Base-by-base conservation (phyloP, 1,284 basidiomycete genomes). In the Testicularia cyperi region DNA sequence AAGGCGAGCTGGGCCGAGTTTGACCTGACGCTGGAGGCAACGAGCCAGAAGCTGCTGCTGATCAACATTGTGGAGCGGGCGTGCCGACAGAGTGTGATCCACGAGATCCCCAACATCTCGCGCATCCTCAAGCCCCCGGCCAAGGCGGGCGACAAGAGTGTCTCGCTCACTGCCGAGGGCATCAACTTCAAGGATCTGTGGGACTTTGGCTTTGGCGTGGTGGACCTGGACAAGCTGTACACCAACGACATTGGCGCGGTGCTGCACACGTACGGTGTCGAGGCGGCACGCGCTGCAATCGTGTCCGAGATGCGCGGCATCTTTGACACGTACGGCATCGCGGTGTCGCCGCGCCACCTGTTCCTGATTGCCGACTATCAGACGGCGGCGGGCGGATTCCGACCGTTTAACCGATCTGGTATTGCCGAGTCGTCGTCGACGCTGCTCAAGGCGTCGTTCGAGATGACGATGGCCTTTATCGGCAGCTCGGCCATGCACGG, bases 291-390 rank as follows among this genome's bases (percentile, higher is more conserved):
- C 18, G 65, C 72, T 8, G 74, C 75, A 16, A 79, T 80, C 53
- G 78, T 80, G 38, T 61, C 83, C 48, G 94, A 98, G 78, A 89
- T 98, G 80, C 83, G 86, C 33, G 85, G 84, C 27, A 91, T 99
- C 42, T 99, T 99, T 78, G 86, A 68, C 38, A 91, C 88, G 4
- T 99, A 99, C 80, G 94, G 88, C 75, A 99, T 99, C 74, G 89
- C 88, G 53, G 95, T 99, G 44, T 87, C 97, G 78, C 85, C 85
- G 68, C 85, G 95, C 44, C 95, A 99, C 81, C 81, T 98, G 44
- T 92, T 92, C 73, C 82, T 99, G 54, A 96, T 99, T 75, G 95
- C 95, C 24, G 95, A 99, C 78, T 99, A 98, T 78, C 68, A 97
- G 90, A 98, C 95, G 1, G 95, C 92, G 74, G 90, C 92, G 38